A percentile compares a stretch with the other conserved stretches of the same genome.
These are phyloP conservation scores for Jaltomata sinuosa DNA, from an alignment of 257 asterid genomes.

Conservation along the genomic window DNA sequence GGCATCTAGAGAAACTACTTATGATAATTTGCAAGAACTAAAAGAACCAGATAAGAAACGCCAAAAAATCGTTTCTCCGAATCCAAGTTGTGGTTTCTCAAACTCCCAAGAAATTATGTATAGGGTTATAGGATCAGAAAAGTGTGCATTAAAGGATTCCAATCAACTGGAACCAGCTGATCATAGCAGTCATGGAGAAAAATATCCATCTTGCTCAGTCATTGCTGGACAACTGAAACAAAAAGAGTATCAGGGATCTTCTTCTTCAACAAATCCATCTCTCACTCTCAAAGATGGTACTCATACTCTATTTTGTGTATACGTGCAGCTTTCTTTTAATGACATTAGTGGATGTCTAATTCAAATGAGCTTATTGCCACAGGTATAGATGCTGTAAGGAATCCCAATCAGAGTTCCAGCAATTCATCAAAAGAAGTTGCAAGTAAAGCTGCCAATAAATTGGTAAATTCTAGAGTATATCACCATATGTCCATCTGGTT, in stretches of 20 bases:
- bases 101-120: neutral
- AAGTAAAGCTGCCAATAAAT: slow-evolving; percentile 4
- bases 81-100: neutral
- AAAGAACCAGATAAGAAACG: slow-evolving; percentile 30
- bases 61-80: slow-evolving; percentile 4
- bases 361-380: neutral
- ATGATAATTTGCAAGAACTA: slow-evolving; percentile 7
- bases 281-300: slow-evolving; percentile 14
- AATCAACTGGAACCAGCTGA: neutral
- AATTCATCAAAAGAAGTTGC: slow-evolving; percentile 11
- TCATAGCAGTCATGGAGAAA: neutral
- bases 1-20: slow-evolving; percentile 3
- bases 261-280: slow-evolving; percentile 12
- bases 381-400: slow-evolving; percentile 15
- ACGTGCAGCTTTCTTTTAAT: neutral
- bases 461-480: slow-evolving; percentile 8
- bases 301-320: neutral
- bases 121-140: slow-evolving; percentile 5
- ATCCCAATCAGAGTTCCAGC: slow-evolving; percentile 6
- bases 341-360: neutral
- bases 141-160: slow-evolving; percentile 2
- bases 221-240: slow-evolving; percentile 5
- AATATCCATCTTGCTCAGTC: slow-evolving; percentile 1
- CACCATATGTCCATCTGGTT: neutral
- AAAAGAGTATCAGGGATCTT: slow-evolving; percentile 2